Base-by-base conservation (phyloP, 495 filamentous ascomycete species). In the Xanthoparmelia taractica region DNA sequence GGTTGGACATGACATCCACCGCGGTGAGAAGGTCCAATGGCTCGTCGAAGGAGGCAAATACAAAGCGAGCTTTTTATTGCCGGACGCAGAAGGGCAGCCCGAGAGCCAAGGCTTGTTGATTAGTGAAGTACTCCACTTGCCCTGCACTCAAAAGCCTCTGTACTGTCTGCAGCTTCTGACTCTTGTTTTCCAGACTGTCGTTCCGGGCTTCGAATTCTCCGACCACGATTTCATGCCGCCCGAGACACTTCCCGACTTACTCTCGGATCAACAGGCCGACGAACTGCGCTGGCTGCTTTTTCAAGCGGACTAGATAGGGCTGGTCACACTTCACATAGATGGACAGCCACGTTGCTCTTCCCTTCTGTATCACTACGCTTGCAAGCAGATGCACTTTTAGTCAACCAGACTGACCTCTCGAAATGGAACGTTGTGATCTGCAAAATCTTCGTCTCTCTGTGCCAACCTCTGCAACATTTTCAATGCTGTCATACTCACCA, bases 11-110 rank as follows among this genome's bases (percentile, higher is more conserved):
- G 71, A 85, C 66, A 72, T 85, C 7, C 75, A 65, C 11, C 71
- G 69, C 23, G 86, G 83, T 8, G 85, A 88, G 75, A 78, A 68
- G 71, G 48, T 84, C 69, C 85, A 87, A 72, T 88, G 86, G 85
- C 77, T 88, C 66, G 85, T 90, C 27, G 82, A 87, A 56, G 84
- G 85, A 4, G 84, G 83, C 20, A 80, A 81, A 66, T 88, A 77
- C 69, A 88, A 87, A 67, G 80, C 79, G 13, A 85, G 75, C 45
- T 85, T 82, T 71, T 65, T 87, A 55, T 67, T 84, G 38, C 75
- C 77, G 8, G 80, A 83, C 66, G 65, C 62, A 23, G 71, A 73
- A 13, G 77, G 75, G 23, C 69, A 69, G 45, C 65, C 60, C 31
- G 67, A 68, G 31, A 75, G 67, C 27, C 74, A 71, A 33, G 81